A percentile compares a stretch with the other conserved stretches of the same genome.
These are phyloP conservation scores for Acanthamoeba sp. DNA, from an alignment of 208 protist genomes.

Conservation along the genomic window DNA sequence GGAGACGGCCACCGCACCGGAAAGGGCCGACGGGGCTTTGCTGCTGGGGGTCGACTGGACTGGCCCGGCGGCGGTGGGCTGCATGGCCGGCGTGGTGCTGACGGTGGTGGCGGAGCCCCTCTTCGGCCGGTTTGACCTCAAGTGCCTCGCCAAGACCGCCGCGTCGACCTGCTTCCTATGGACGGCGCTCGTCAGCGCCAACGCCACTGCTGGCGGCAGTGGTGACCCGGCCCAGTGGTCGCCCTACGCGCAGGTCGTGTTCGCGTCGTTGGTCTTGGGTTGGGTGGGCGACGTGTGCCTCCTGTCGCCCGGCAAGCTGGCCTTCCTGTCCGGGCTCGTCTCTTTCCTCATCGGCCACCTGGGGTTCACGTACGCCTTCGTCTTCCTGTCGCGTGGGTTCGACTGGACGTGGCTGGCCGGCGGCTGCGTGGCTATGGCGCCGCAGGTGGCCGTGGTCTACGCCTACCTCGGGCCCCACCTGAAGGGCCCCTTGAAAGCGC, in stretches of 20 bases:
- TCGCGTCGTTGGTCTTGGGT: not conserved
- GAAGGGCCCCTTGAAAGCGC: not conserved
- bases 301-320: not conserved
- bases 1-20: too few relatives aligned
- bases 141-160: not conserved
- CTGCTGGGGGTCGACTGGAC: constrained; percentile 1
- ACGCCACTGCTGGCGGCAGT: not conserved
- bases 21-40: too few relatives aligned
- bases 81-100: not conserved
- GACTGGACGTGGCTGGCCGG: not conserved
- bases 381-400: not conserved
- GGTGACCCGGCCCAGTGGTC: not conserved
- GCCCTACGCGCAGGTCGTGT: not conserved
- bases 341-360: not conserved
- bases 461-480: not conserved
- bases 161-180: not conserved
- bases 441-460: not conserved
- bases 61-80: not conserved
- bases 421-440: not conserved
- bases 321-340: not conserved
- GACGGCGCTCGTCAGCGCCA: not conserved
- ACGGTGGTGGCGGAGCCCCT: not conserved
- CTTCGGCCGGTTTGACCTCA: not conserved
- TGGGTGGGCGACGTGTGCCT: constrained; percentile 26
- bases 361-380: not conserved